Evolutionary conservation across 2,329 filamentous ascomycete species (phyloP).

Genomic region (Fusarium piperis): DNA sequence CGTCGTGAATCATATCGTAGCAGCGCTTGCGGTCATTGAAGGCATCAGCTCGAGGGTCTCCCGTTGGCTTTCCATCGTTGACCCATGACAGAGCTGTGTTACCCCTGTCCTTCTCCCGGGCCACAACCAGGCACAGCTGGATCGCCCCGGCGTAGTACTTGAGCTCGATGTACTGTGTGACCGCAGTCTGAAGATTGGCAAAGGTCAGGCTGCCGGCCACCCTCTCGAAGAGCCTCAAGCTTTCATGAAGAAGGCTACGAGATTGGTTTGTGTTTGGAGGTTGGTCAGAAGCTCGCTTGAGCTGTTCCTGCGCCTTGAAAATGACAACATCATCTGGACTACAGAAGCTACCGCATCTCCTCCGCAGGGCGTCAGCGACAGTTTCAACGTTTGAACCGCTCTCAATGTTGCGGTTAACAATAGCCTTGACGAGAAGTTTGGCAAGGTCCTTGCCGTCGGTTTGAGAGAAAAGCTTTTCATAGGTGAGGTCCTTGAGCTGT

Average conservation of each 20-base stretch:
- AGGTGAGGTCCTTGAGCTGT: constrained; percentile 81
- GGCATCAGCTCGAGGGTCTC: constrained; percentile 73
- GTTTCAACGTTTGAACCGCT: constrained; percentile 98
- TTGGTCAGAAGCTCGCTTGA: constrained; percentile 87
- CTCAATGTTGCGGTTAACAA: constrained; percentile 97
- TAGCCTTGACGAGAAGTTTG: constrained; percentile 94
- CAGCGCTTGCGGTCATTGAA: constrained; percentile 80
- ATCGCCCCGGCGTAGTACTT: constrained; percentile 96
- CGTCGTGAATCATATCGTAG: constrained; percentile 88
- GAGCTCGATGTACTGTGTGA: constrained; percentile 81
- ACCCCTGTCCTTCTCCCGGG: constrained; percentile 84
- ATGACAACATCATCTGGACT: constrained; percentile 97
- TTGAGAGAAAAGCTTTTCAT: constrained; percentile 86
- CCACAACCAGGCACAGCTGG: constrained; percentile 84
- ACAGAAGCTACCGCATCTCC: constrained; percentile 96
- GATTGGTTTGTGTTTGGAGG: constrained; percentile 78
- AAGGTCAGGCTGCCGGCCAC: constrained; percentile 85
- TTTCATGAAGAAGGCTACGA: constrained; percentile 86
- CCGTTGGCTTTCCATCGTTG: constrained; percentile 78
- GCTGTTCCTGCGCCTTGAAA: constrained; percentile 96
- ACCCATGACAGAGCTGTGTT: constrained; percentile 89
- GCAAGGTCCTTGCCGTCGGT: constrained; percentile 85
- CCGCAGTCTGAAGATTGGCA: constrained; percentile 80
- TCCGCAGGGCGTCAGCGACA: constrained; percentile 90
- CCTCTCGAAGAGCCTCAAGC: constrained; percentile 85